Conservation (phyloP, 148 eudicot species). For the Spergularia marina region DNA sequence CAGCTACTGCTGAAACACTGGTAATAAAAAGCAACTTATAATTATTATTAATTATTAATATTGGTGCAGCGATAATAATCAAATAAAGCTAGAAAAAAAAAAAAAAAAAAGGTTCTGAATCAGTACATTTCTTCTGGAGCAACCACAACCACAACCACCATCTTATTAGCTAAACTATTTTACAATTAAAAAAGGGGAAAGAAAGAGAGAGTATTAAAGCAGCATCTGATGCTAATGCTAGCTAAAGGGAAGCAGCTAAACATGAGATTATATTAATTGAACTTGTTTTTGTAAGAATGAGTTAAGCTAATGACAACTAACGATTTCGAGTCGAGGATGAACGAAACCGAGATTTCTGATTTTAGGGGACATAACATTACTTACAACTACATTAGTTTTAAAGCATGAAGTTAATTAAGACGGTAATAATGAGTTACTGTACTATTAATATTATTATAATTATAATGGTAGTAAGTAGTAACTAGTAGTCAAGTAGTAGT, state of each 20-base stretch:
- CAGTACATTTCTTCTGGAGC: slow-evolving; percentile 24
- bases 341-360: too few relatives aligned
- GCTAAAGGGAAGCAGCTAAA: too few relatives aligned
- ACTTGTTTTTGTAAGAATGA: background rate
- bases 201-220: background rate
- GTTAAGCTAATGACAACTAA: background rate
- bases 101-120: slow-evolving; percentile 39
- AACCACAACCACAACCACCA: background rate
- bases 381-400: too few relatives aligned
- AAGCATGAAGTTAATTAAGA: too few relatives aligned
- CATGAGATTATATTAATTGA: background rate
- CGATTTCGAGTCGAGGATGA: too few relatives aligned
- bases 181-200: background rate
- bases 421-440: too few relatives aligned
- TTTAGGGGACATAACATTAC: too few relatives aligned
- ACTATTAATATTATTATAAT: too few relatives aligned
- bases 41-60: background rate
- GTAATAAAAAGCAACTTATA: background rate
- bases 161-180: background rate
- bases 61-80: slow-evolving; percentile 35
- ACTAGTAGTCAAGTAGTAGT: too few relatives aligned
- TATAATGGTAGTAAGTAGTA: too few relatives aligned
- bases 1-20: slow-evolving; percentile 21
- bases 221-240: too few relatives aligned
- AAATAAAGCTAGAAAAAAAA: slow-evolving; percentile 21